A percentile compares a stretch with the other conserved stretches of the same genome.
Conservation (phyloP, 345 rosid species). For the Eucalyptus sp. region DNA sequence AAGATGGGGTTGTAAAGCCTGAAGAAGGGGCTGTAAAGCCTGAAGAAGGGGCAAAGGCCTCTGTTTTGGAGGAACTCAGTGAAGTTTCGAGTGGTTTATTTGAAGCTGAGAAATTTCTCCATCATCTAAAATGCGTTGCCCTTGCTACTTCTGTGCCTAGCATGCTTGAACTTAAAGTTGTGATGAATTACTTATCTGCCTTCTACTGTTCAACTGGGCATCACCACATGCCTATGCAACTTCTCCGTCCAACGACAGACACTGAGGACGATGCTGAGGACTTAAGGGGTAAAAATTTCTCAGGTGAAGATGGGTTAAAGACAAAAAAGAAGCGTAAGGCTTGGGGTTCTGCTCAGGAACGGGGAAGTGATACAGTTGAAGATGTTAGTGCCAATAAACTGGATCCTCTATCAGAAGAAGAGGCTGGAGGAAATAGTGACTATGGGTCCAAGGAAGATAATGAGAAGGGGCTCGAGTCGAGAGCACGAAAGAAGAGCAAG, state of each 20-base stretch:
- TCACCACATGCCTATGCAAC: conserved; percentile 31
- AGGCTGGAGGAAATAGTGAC: background rate
- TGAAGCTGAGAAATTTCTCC: conserved; percentile 43
- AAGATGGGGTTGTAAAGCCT: background rate
- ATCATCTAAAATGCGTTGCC: conserved; percentile 44
- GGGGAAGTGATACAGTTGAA: conserved; percentile 4
- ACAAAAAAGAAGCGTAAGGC: conserved; percentile 23
- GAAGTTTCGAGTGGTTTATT: conserved; percentile 26
- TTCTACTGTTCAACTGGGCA: conserved; percentile 50
- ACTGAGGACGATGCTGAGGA: conserved; percentile 4
- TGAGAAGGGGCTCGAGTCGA: conserved; percentile 24
- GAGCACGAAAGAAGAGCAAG: conserved; percentile 65
- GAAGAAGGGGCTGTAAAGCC: background rate
- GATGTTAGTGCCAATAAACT: background rate
- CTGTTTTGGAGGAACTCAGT: conserved; percentile 9
- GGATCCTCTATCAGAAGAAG: background rate
- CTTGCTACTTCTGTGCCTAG: conserved; percentile 14
- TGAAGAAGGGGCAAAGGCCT: background rate
- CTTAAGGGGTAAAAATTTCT: background rate
- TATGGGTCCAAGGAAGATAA: background rate
- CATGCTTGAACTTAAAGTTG: conserved; percentile 36
- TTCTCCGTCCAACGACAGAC: conserved; percentile 14
- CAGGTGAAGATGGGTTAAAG: conserved; percentile 4
- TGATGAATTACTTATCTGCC: conserved; percentile 33
- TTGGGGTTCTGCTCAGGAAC: background rate